These are phyloP conservation scores for Flaveria floridana DNA, from an alignment of 140 eudicot species.

Conservation along the genomic window DNA sequence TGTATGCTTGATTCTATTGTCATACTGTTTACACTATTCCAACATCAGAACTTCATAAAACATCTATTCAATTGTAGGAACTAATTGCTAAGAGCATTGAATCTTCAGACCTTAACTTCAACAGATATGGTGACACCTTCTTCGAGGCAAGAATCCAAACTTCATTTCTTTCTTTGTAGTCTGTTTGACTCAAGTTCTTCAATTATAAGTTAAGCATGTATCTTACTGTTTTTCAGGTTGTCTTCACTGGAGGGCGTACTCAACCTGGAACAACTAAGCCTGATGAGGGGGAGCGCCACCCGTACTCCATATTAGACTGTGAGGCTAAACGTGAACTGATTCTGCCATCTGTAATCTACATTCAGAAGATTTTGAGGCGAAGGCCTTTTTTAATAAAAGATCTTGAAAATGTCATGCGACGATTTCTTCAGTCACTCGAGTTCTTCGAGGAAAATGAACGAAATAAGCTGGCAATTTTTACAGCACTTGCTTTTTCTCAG, in stretches of 20 bases:
- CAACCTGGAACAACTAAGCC: slow-evolving; percentile 96
- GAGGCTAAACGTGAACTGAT: slow-evolving; percentile 84
- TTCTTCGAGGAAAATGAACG: slow-evolving; percentile 91
- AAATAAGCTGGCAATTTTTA: slow-evolving; percentile 85
- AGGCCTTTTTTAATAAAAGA: slow-evolving; percentile 90
- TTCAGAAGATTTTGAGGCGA: slow-evolving; percentile 91
- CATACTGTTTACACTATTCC: background rate
- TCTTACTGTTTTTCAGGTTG: slow-evolving; percentile 51
- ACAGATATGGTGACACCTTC: slow-evolving; percentile 99
- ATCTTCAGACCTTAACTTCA: slow-evolving; percentile 89
- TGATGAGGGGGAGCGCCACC: slow-evolving; percentile 97
- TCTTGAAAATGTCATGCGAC: slow-evolving; percentile 96
- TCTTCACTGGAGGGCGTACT: slow-evolving; percentile 90
- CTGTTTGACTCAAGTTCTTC: background rate
- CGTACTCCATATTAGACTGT: slow-evolving; percentile 70
- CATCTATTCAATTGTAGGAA: slow-evolving; percentile 53
- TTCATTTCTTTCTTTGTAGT: background rate
- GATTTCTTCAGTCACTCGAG: slow-evolving; percentile 92
- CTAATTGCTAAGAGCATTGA: slow-evolving; percentile 92
- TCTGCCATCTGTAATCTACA: slow-evolving; percentile 81
- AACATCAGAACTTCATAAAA: background rate
- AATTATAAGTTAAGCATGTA: background rate
- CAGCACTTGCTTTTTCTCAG: slow-evolving; percentile 98
- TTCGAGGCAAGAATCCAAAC: slow-evolving; percentile 61
- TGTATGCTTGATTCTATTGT: background rate